Base-by-base conservation (phyloP, 2,329 filamentous ascomycete genomes). In the Akanthomyces muscarius region DNA sequence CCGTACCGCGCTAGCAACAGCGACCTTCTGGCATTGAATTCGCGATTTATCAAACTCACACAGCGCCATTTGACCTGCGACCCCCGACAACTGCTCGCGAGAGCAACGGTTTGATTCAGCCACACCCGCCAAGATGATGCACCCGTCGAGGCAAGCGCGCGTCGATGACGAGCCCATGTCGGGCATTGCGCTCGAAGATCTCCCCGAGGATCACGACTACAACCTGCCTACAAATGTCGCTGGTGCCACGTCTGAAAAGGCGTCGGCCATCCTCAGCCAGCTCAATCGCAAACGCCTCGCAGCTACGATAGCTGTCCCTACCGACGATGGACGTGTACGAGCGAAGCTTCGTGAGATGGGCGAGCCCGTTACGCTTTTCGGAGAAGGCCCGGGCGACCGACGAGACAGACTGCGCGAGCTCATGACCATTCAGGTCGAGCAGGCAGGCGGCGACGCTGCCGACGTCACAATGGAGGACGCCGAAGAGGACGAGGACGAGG, bases 361-460 rank as follows among this genome's bases (percentile, higher is more conserved):
- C n/a, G 90, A 99, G 72, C 95, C 95, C 13, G 87, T 98, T 62
- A 99, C 94, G 0, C 82, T 98, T 0, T 99, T 99, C 68, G 95
- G 93, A 64, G 95, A 99, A 78, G 91, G 91, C 0, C 88, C 89
- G 1, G 88, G 86, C 30, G 94, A 98, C 70, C 83, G 95, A 64
- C 85, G 96, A 78, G 93, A 97, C 72, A 86, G 95, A 67, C 76
- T 99, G 70, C 87, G 95, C 66, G 90, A 92, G 70, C 79, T 97
- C 33, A 80, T 99, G 67, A 88, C 88, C 2, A 86, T 89, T 58
- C 85, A 92, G 67, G 84, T 86, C 1, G 89, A 93, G 72, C 83
- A 85, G 66, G 79, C 79, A 18, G 81, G 77, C 25, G 74, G 80
- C 45, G 79, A 86, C 66, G 80, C 77, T 1, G 87, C 84, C 59